phyloP scores from a whole-genome alignment of 129 eudicot genomes.

The Flaveria bidentis region DNA sequence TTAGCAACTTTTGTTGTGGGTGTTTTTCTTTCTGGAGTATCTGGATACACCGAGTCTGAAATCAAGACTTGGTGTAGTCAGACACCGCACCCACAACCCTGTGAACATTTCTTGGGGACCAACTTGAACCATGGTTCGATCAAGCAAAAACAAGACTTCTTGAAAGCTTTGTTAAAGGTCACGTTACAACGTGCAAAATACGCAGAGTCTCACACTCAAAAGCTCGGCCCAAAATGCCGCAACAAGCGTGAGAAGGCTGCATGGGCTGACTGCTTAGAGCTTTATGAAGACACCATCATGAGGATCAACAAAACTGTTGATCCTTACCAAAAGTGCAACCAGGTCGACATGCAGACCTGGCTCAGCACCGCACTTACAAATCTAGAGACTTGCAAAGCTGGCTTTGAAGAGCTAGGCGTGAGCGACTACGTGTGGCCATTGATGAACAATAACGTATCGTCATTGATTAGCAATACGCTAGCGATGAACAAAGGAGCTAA shows the following conservation, averaged over 20 bases:
- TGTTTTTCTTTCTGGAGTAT: slow-evolving; percentile 28
- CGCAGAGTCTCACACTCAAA: slow-evolving; percentile 38
- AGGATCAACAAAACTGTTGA: slow-evolving; percentile 48
- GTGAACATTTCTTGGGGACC: slow-evolving; percentile 54
- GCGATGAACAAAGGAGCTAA: slow-evolving; percentile 45
- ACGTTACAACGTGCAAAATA: slow-evolving; percentile 54
- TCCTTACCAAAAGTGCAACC: slow-evolving; percentile 47
- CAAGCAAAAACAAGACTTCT: slow-evolving; percentile 51
- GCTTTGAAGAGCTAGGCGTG: slow-evolving; percentile 57
- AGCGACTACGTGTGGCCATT: slow-evolving; percentile 43
- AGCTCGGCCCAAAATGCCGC: slow-evolving; percentile 61
- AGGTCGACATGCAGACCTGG: slow-evolving; percentile 46
- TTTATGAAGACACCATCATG: slow-evolving; percentile 53
- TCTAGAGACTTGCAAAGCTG: slow-evolving; percentile 49
- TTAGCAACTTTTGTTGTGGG: slow-evolving; percentile 22
- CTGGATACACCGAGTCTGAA: slow-evolving; percentile 27
- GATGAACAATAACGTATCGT: slow-evolving; percentile 48
- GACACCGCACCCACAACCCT: slow-evolving; percentile 79
- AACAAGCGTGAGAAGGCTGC: slow-evolving; percentile 65
- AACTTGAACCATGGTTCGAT: slow-evolving; percentile 43
- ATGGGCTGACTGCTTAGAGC: slow-evolving; percentile 75
- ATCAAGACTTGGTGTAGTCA: slow-evolving; percentile 61
- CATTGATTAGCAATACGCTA: slow-evolving; percentile 56
- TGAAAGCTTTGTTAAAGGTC: slow-evolving; percentile 43
- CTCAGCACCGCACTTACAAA: slow-evolving; percentile 50